Evolutionary conservation across 768 basidiomycete species (phyloP).

Genomic region (Mycena metata): DNA sequence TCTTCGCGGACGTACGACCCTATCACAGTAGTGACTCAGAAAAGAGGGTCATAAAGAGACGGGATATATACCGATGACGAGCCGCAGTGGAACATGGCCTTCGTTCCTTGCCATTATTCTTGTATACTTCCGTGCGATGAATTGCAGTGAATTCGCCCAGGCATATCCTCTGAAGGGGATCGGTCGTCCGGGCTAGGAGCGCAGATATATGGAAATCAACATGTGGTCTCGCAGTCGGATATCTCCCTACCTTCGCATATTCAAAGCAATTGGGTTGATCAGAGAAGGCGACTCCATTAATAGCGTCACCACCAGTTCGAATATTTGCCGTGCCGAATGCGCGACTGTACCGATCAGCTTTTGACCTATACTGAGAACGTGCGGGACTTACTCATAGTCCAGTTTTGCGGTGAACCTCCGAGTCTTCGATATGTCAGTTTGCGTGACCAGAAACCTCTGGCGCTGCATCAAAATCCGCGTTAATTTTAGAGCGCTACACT

Average conservation of each 20-base stretch:
- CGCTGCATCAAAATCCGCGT: background rate
- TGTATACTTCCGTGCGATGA: background rate
- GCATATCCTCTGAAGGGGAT: background rate
- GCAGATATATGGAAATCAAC: no score
- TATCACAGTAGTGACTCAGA: background rate
- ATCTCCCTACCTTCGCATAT: conserved; percentile 1
- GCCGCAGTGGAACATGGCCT: background rate
- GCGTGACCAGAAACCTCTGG: conserved; percentile 1
- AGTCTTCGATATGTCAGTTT: background rate
- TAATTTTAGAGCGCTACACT: background rate
- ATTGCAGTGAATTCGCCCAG: background rate
- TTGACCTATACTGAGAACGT: no score
- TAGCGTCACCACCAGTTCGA: background rate
- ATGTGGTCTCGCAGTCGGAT: no score
- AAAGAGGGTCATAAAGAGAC: no score
- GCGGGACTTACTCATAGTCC: no score
- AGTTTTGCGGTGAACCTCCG: background rate
- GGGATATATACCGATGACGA: conserved; percentile 2
- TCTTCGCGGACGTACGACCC: background rate
- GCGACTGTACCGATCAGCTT: background rate
- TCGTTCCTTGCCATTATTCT: conserved; percentile 9
- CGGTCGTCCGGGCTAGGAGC: background rate
- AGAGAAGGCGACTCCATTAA: background rate
- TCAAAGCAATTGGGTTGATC: background rate
- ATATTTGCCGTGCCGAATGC: conserved; percentile 7